Evolutionary conservation across 768 basidiomycete species (phyloP), one percentile per base, ranked within the genome.

Genomic region (Cyclocybe aegerita): DNA sequence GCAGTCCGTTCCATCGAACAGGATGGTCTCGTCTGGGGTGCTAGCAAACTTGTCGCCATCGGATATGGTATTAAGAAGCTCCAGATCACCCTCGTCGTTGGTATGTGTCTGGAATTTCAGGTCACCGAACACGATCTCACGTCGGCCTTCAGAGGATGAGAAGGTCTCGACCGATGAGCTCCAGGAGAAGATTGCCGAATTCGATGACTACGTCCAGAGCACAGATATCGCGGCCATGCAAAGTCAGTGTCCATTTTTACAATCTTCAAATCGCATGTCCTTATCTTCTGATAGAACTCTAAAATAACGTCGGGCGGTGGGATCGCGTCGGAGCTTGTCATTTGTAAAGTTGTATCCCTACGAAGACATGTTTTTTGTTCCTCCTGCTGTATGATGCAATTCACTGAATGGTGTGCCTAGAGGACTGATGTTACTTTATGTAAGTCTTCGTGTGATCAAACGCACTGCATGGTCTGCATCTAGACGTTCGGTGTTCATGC

Each of bases 1-100:
- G 63, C 80, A 37, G 96, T 98, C 48, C 85, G 97, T 53, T 85
- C 91, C 15, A 85, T 98, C 61, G 81, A 90, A 70, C 74, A 82
- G 75, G 86, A 89, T 36, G 97, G 97, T 65, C 88, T 99, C 50
- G 81, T 98, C 43, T 99, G 97, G 97, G 96, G 97, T 70, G 81
- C 83, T 37, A 90, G 88, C 73, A 95, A 93, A 73, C 78, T 98
- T 46, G 93, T 98, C 44, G 76, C 95, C 41, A 83, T 98, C 60
- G 96, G 94, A 49, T 98, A 87, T 69, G 80, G 80, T 57, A 95
- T 99, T 76, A 86, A 76, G 74, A 99, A 98, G 77, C 83, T 99
- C 51, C 97, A 82, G 65, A 79, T 83, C 50, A 83, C 74, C 3
- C 66, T 82, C n/a, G 79, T 80, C 51, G 69, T 83, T 43, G 78